Evolutionary conservation across 306 rosid species (phyloP), one percentile per base, ranked within the genome.

Genomic region (Pterocarpus macrocarpus): DNA sequence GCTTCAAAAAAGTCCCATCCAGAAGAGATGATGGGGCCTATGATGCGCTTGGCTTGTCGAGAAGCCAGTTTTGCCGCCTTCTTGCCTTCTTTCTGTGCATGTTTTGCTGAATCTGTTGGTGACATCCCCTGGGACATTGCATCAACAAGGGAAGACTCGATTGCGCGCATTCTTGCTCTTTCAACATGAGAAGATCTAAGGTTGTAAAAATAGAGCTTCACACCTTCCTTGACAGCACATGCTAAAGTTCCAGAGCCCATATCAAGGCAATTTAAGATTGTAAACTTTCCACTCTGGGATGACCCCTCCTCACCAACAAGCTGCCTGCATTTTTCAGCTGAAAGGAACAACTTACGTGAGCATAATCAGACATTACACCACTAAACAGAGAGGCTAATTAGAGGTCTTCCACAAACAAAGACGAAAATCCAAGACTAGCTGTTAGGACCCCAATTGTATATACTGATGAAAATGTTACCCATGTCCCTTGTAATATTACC

Each of bases 1-100:
- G 97, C 97, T 88, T 96, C 98, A 14, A 85, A 92, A 38, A 93
- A 93, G 86, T 96, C 99, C 97, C 97, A 96, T 70, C 94, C 98
- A 4, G 95, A 96, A 52, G 98, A 90, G 86, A 96, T 88, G 36
- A 96, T 84, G 78, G 98, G 98, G 6, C 97, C 97, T 68, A 86
- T 73, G 17, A 93, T 86, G 73, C 94, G 88, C 77, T 96, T 92
- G 72, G 92, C 90, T 83, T 92, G 86, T 64, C 91, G 90, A 38
- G 86, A 87, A 68, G 90, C 95, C 76, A 88, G 17, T 77, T 93
- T 91, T 13, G 94, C 97, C 0, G 98, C 98, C 90, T 87, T 91
- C 61, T 69, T 81, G 14, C 98, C 94, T 49, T 83, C 92, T 75
- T 86, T 87, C 63, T 87, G 89, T 1, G 94, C 97, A 49, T 67